Base-by-base conservation (phyloP, 345 rosid genomes). In the Salix koriyanagi region DNA sequence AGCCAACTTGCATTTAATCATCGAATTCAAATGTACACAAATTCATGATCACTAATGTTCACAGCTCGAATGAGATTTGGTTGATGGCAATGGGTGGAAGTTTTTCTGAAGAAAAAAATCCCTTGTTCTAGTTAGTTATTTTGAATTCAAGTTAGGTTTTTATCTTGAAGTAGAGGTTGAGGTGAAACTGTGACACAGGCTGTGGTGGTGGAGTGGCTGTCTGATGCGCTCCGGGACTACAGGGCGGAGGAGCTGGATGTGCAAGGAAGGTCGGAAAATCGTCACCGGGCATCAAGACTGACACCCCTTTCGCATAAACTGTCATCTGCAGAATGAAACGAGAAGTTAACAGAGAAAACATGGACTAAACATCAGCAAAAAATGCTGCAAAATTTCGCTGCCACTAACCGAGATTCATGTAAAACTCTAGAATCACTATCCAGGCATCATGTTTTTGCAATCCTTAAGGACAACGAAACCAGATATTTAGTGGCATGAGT, bases 221-320 rank as follows among this genome's bases (percentile, higher is more conserved):
- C 86, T 65, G 52, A 76, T 48, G 77, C 71, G 78, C 76, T 86
- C 87, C 1, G 87, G 87, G 15, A 25, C 88, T 85, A 42, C 87
- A 88, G 6, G 89, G 89, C 4, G 77, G 76, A 34, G 94, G 97
- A 69, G 91, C 87, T 48, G 92, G 93, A 72, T 87, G 87, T 66
- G 94, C 94, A 56, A 92, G 87, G 82, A 88, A 92, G 66, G 92
- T 92, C 32, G 94, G 97, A 26, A 86, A 54, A 3, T 85, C 74
- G 72, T 92, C 94, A 2, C 97, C 94, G 0, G 97, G 97, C 97
- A 92, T 92, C 85, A 92, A 75, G 23, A 92, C 94, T 21, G 97
- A 87, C 62, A 89, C 90, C n/a, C 89, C 94, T 60, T 75, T 85
- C 11, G 84, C 88, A 72, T 85, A 87, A 11, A 82, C 81, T 13